These are phyloP conservation scores for Puccinia polysora DNA, from an alignment of 1,284 basidiomycete genomes.

Conservation along the genomic window DNA sequence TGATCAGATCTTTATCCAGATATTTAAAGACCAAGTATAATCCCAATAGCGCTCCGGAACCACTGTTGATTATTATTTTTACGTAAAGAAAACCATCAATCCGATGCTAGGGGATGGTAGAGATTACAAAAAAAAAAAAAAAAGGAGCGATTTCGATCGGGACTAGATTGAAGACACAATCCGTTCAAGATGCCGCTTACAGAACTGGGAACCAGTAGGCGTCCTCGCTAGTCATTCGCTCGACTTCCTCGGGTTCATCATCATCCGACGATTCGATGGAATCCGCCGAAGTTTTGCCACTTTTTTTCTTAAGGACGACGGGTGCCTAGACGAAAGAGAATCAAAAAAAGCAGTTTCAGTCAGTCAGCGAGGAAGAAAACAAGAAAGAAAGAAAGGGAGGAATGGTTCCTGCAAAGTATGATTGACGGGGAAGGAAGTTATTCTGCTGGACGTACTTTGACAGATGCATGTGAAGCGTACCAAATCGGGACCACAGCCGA, in stretches of 20 bases:
- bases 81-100: slow-evolving; percentile 58
- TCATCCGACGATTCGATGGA: slow-evolving; percentile 35
- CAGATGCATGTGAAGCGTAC: slow-evolving; percentile 45
- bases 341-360: neutral
- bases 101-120: neutral
- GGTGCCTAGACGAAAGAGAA: slow-evolving; percentile 24
- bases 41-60: slow-evolving; percentile 58
- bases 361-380: neutral
- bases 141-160: slow-evolving; percentile 12
- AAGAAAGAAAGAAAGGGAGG: neutral
- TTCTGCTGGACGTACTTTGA: slow-evolving; percentile 44
- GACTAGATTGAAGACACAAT: slow-evolving; percentile 54
- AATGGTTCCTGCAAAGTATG: neutral
- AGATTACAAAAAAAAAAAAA: neutral
- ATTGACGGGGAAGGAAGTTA: no score
- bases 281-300: slow-evolving; percentile 9
- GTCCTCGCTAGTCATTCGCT: slow-evolving; percentile 64
- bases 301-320: slow-evolving; percentile 33
- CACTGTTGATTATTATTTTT: slow-evolving; percentile 4
- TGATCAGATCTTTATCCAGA: slow-evolving; percentile 75
- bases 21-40: slow-evolving; percentile 70
- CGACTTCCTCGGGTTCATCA: slow-evolving; percentile 32
- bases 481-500: slow-evolving; percentile 49
- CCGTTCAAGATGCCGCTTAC: neutral
- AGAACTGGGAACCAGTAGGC: slow-evolving; percentile 66